phyloP scores from a whole-genome alignment of 176 grass and related monocot species.

The Miscanthus lutarioriparius region DNA sequence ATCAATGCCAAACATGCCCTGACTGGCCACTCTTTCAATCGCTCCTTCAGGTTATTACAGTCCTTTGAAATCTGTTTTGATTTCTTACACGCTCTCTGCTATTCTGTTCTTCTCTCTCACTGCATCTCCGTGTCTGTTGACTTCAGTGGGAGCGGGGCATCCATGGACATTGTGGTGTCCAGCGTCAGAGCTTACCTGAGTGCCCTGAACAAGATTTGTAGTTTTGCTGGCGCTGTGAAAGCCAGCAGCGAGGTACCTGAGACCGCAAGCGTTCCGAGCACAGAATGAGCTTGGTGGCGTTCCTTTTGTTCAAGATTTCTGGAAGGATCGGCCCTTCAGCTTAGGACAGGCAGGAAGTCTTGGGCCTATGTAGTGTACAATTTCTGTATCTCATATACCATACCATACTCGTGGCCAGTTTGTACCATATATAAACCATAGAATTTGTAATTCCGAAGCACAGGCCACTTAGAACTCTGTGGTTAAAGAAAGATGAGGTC shows the following conservation, averaged over 20 bases:
- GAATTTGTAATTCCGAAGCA: background rate
- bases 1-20: constrained; percentile 40
- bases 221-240: constrained; percentile 58
- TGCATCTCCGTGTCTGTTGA: background rate
- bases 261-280: constrained; percentile 18
- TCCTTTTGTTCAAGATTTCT: background rate
- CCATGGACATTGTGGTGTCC: constrained; percentile 80
- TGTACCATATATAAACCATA: background rate
- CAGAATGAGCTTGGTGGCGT: constrained; percentile 15
- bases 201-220: constrained; percentile 88
- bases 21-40: constrained; percentile 45
- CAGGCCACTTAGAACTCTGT: background rate
- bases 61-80: background rate
- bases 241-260: constrained; percentile 46
- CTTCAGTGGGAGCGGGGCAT: constrained; percentile 77
- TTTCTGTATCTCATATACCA: background rate
- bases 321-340: background rate
- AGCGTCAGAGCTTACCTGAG: constrained; percentile 86
- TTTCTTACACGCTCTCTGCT: background rate
- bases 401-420: background rate
- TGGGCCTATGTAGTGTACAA: background rate
- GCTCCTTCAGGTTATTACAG: constrained; percentile 63
- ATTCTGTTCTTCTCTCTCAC: background rate
- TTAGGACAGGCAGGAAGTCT: background rate
- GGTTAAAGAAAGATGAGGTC: background rate